Conservation (phyloP, 805 yeast genomes). For the Starmera amethionina region DNA sequence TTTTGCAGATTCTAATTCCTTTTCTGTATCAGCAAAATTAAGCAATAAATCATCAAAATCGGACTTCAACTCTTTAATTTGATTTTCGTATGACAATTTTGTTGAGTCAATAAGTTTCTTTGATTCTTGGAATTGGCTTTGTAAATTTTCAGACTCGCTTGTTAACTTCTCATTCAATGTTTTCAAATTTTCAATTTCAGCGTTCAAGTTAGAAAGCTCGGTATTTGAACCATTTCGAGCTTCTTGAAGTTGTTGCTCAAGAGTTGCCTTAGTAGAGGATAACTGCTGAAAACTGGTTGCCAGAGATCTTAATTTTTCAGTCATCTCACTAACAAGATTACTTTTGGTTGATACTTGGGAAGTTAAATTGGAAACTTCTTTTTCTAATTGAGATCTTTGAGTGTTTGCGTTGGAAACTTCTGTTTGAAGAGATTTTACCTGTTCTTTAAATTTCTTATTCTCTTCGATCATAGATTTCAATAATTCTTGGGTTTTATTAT, state of each 20-base stretch:
- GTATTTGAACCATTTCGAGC: not conserved
- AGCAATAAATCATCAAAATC: slow-evolving; percentile 2
- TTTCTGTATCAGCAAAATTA: slow-evolving; percentile 1
- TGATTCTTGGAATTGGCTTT: slow-evolving; percentile 4
- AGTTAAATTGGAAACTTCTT: slow-evolving; percentile 13
- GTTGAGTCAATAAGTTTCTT: not conserved
- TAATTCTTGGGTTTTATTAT: slow-evolving; percentile 5
- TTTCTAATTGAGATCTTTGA: not conserved
- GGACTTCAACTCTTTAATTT: slow-evolving; percentile 1
- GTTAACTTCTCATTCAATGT: not conserved
- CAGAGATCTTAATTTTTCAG: slow-evolving; percentile 29
- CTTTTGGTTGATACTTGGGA: slow-evolving; percentile 21
- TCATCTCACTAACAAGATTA: slow-evolving; percentile 25
- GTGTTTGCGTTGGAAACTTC: not conserved
- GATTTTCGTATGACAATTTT: slow-evolving; percentile 1
- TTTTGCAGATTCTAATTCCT: slow-evolving; percentile 1
- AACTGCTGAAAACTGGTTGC: slow-evolving; percentile 21
- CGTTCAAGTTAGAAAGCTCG: not conserved
- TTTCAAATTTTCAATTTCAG: not conserved
- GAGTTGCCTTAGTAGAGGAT: slow-evolving; percentile 9
- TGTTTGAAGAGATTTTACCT: not conserved
- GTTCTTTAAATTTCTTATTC: not conserved
- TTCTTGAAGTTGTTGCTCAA: not conserved
- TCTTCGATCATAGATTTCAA: slow-evolving; percentile 7
- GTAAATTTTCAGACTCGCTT: not conserved